A percentile compares a stretch with the other conserved stretches of the same genome.
Evolutionary conservation across 495 filamentous ascomycete genomes (phyloP).

Genomic region (Chaetomium tenue): DNA sequence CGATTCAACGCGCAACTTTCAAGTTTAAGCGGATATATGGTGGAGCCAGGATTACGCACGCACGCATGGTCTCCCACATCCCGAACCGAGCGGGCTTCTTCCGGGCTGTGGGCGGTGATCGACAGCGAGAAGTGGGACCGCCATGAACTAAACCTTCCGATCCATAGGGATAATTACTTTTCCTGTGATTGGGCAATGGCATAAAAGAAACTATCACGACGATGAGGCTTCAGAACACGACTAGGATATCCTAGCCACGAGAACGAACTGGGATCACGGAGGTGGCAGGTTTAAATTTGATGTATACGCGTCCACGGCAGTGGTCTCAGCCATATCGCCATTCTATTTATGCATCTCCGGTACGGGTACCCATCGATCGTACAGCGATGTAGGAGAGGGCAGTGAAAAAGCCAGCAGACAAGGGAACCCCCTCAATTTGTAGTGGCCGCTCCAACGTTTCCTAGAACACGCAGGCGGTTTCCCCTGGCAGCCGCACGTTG

Average conservation of each 20-base stretch:
- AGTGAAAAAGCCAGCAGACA: too few species aligned
- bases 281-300: background rate
- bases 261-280: background rate
- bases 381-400: too few species aligned
- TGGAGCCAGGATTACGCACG: conserved; percentile 1
- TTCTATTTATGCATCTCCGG: too few species aligned
- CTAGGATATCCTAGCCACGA: background rate
- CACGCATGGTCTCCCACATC: conserved; percentile 10
- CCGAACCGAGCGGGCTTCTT: background rate
- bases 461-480: too few species aligned
- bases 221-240: background rate
- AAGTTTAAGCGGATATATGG: background rate
- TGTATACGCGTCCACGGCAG: background rate
- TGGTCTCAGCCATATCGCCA: background rate
- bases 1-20: background rate
- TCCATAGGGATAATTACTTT: background rate
- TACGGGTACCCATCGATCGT: too few species aligned
- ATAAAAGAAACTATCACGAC: background rate
- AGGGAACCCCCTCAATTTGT: too few species aligned
- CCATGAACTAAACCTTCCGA: background rate
- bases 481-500: too few species aligned
- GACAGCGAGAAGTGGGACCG: background rate
- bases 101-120: background rate
- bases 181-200: background rate
- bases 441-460: too few species aligned